A percentile compares a stretch with the other conserved stretches of the same genome.
These are phyloP conservation scores for Cryphonectria nitschkei DNA, from an alignment of 2,329 filamentous ascomycete genomes.

Conservation along the genomic window DNA sequence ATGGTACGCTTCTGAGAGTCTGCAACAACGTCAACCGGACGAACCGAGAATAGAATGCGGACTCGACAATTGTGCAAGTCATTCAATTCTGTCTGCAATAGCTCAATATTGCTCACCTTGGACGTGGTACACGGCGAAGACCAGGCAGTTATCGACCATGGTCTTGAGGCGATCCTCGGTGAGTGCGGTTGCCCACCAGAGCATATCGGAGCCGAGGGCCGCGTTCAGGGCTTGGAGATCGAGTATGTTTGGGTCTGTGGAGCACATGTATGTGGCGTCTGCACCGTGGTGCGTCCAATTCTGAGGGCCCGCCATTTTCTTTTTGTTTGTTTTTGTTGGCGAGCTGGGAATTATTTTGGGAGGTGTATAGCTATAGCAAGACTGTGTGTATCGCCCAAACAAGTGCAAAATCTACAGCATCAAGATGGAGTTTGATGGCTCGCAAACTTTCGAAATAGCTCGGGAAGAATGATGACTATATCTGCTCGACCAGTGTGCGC, in stretches of 20 bases:
- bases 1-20: conserved; percentile 29
- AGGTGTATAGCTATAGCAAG: not conserved
- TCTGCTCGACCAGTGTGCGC: not conserved
- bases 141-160: conserved; percentile 62
- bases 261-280: conserved; percentile 59
- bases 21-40: not conserved
- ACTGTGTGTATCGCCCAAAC: not conserved
- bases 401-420: not conserved
- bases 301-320: conserved; percentile 21
- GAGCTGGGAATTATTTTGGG: not conserved
- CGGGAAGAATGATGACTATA: not conserved
- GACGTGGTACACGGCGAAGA: conserved; percentile 58
- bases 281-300: conserved; percentile 49
- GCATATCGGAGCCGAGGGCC: conserved; percentile 57
- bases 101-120: conserved; percentile 23
- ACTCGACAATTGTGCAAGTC: conserved; percentile 20
- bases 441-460: not conserved
- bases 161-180: conserved; percentile 52
- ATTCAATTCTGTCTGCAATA: not conserved
- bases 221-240: conserved; percentile 57
- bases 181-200: conserved; percentile 64
- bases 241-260: conserved; percentile 61
- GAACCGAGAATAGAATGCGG: not conserved
- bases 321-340: no score
- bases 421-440: not conserved